Evolutionary conservation across 345 rosid genomes (phyloP).

Genomic region (Sapria himalayana): DNA sequence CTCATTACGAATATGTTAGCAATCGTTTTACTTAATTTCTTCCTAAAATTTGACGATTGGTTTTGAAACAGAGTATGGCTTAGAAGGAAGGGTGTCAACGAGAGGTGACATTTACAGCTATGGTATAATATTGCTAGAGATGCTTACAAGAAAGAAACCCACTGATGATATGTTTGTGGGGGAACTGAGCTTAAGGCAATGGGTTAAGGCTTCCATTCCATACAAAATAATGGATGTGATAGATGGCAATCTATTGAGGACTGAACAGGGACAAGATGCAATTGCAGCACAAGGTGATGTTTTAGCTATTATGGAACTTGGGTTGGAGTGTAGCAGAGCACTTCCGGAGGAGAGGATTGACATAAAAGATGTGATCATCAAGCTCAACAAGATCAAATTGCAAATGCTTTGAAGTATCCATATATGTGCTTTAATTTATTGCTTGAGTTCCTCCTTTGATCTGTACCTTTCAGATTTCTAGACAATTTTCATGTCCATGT

Average conservation of each 20-base stretch:
- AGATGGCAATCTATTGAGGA: background rate
- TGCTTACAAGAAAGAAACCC: conserved; percentile 7
- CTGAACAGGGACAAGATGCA: background rate
- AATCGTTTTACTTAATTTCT: too few species aligned
- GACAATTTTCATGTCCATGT: too few species aligned
- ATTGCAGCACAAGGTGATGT: too few species aligned
- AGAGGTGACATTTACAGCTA: conserved; percentile 15
- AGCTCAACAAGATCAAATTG: background rate
- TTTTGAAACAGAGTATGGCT: conserved; percentile 5
- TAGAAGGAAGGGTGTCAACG: conserved; percentile 2
- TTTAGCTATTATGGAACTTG: conserved; percentile 1
- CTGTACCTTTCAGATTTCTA: too few species aligned
- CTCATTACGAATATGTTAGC: too few species aligned
- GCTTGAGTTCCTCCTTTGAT: too few species aligned
- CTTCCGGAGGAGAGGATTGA: conserved; percentile 5
- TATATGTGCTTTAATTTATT: too few species aligned
- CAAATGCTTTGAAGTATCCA: too few species aligned
- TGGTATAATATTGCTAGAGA: conserved; percentile 19
- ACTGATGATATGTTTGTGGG: conserved; percentile 5
- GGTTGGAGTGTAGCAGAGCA: conserved; percentile 3
- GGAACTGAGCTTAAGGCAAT: background rate
- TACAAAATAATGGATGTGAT: background rate
- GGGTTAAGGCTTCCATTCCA: conserved; percentile 2
- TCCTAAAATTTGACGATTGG: conserved; percentile 1
- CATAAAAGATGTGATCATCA: conserved; percentile 2